These are phyloP conservation scores for Royoungia palumana DNA, from an alignment of 768 basidiomycete genomes.

Conservation along the genomic window DNA sequence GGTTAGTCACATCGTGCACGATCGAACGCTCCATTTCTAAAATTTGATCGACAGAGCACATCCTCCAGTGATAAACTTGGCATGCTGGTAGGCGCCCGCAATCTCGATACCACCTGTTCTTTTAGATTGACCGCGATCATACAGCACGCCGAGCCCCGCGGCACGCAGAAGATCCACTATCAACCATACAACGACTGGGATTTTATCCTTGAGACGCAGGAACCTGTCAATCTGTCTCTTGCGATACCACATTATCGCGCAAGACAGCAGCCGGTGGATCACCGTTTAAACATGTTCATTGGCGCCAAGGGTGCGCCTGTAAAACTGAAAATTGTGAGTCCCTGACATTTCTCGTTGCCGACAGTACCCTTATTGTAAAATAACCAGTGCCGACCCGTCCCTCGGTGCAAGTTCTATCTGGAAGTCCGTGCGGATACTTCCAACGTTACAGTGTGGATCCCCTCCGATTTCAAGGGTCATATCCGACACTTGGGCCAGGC, in stretches of 20 bases:
- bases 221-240: slow-evolving; percentile 61
- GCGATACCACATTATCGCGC: slow-evolving; percentile 79
- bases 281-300: slow-evolving; percentile 70
- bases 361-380: slow-evolving; percentile 1
- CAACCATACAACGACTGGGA: slow-evolving; percentile 61
- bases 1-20: slow-evolving; percentile 16
- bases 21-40: slow-evolving; percentile 5
- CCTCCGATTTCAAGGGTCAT: slow-evolving; percentile 73
- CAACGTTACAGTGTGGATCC: slow-evolving; percentile 72
- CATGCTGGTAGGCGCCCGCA: slow-evolving; percentile 10
- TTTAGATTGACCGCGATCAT: slow-evolving; percentile 1
- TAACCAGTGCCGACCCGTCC: slow-evolving; percentile 53
- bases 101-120: neutral
- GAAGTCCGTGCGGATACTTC: slow-evolving; percentile 64
- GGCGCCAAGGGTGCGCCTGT: slow-evolving; percentile 49
- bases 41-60: slow-evolving; percentile 18
- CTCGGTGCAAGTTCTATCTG: slow-evolving; percentile 56
- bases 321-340: slow-evolving; percentile 72
- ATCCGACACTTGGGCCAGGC: slow-evolving; percentile 54
- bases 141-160: slow-evolving; percentile 35
- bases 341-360: neutral
- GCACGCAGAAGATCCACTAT: slow-evolving; percentile 66
- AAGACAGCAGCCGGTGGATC: slow-evolving; percentile 63
- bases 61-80: slow-evolving; percentile 17
- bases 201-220: slow-evolving; percentile 53